These are phyloP conservation scores for Brassica incana DNA, from an alignment of 345 rosid species.

Conservation along the genomic window DNA sequence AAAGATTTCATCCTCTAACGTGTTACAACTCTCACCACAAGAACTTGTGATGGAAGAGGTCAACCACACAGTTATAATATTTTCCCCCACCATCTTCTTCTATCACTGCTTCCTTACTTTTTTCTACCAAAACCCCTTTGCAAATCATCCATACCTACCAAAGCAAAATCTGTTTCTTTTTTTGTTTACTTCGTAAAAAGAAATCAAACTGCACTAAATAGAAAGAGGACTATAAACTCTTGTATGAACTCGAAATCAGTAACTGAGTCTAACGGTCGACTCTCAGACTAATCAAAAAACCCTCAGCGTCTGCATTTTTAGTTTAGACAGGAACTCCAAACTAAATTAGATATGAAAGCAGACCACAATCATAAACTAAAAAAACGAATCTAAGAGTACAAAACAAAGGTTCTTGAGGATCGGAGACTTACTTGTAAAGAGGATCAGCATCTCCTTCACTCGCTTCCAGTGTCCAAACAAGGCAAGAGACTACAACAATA, in stretches of 20 bases:
- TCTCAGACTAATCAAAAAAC: neutral
- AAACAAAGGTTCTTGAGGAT: neutral
- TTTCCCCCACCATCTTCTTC: constrained; percentile 8
- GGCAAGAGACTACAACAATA: constrained; percentile 31
- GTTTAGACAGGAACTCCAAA: neutral
- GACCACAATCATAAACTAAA: neutral
- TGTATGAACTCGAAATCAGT: neutral
- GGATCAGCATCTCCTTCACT: constrained; percentile 90
- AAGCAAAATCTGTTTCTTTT: neutral
- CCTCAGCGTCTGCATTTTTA: neutral
- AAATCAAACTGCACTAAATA: neutral
- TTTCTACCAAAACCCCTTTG: constrained; percentile 8
- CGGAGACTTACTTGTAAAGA: constrained; percentile 57
- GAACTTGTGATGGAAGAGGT: constrained; percentile 6
- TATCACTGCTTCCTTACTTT: neutral
- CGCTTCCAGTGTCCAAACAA: constrained; percentile 49
- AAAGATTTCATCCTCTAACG: constrained; percentile 20
- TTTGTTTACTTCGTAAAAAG: neutral
- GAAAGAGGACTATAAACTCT: neutral
- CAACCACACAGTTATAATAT: constrained; percentile 22
- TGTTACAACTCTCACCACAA: constrained; percentile 28
- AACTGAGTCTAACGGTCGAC: constrained; percentile 25
- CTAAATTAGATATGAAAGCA: neutral
- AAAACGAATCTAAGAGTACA: constrained; percentile 11
- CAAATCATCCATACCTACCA: constrained; percentile 9